Conservation (phyloP, 345 rosid genomes). For the Noccaea bulbosa region DNA sequence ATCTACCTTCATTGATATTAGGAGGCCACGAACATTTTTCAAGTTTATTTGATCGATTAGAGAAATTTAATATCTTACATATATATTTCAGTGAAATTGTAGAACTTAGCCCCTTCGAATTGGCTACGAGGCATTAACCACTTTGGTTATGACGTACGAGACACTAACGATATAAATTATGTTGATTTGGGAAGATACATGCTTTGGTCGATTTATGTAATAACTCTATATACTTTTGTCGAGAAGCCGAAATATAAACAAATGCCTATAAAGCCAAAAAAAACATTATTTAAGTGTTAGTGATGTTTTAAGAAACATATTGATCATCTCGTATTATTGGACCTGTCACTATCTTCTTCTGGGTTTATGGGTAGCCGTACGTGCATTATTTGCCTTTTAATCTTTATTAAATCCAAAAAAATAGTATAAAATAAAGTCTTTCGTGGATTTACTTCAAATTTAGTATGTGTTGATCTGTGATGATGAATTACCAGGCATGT, state of each 20-base stretch:
- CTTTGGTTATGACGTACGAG: constrained; percentile 35
- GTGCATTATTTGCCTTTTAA: constrained; percentile 35
- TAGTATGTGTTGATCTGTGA: constrained; percentile 13
- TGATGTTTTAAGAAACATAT: constrained; percentile 33
- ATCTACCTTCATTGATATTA: constrained; percentile 7
- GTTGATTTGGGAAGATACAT: constrained; percentile 34
- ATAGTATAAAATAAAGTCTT: not conserved
- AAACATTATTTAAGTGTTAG: constrained; percentile 25
- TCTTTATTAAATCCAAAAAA: constrained; percentile 6
- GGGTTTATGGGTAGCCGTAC: constrained; percentile 46
- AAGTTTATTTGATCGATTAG: not conserved
- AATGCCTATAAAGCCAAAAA: constrained; percentile 25
- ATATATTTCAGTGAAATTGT: constrained; percentile 15
- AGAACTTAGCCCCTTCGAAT: constrained; percentile 30
- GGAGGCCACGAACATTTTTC: constrained; percentile 9
- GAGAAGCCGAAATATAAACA: constrained; percentile 24
- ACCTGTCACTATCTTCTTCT: constrained; percentile 39
- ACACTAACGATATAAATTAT: constrained; percentile 28
- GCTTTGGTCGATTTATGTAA: constrained; percentile 18
- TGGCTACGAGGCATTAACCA: constrained; percentile 37
- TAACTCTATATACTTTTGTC: constrained; percentile 20
- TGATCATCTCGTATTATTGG: constrained; percentile 39
- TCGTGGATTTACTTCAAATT: constrained; percentile 19
- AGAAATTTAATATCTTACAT: constrained; percentile 13
- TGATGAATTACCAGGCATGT: constrained; percentile 12